These are phyloP conservation scores for Lipomyces kockii DNA, from an alignment of 805 yeast genomes.

Conservation along the genomic window DNA sequence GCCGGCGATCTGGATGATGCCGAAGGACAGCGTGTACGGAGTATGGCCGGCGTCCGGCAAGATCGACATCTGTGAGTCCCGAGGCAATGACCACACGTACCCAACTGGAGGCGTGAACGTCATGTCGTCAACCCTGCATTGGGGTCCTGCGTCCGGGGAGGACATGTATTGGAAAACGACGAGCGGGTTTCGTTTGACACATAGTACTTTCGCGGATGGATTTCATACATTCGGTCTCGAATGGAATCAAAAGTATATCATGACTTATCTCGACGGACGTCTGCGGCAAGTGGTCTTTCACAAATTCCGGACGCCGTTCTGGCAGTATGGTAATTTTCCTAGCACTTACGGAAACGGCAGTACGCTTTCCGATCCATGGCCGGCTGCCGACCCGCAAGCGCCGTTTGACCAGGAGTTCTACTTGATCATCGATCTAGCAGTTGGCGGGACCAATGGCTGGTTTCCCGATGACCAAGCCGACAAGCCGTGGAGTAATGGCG, in stretches of 20 bases:
- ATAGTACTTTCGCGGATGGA: conserved; percentile 18
- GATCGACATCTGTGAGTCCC: conserved; percentile 31
- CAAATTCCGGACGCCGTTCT: conserved; percentile 21
- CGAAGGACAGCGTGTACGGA: conserved; percentile 24
- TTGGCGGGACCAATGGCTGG: conserved; percentile 33
- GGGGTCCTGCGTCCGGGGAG: conserved; percentile 25
- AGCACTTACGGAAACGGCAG: conserved; percentile 27
- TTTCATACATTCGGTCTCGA: conserved; percentile 33
- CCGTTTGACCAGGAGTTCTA: conserved; percentile 35
- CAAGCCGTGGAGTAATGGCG: conserved; percentile 32
- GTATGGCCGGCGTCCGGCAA: conserved; percentile 35
- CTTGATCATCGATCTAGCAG: conserved; percentile 32
- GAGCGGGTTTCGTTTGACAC: conserved; percentile 8
- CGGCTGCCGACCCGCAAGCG: conserved; percentile 16
- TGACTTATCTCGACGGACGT: conserved; percentile 31
- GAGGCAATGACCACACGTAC: conserved; percentile 31
- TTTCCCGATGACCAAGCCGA: conserved; percentile 25
- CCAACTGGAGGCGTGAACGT: conserved; percentile 24
- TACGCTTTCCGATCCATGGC: conserved; percentile 29
- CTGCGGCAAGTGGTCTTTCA: conserved; percentile 30
- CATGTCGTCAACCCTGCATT: conserved; percentile 32
- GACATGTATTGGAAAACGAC: conserved; percentile 24
- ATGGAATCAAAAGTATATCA: conserved; percentile 31
- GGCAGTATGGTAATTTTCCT: conserved; percentile 22
- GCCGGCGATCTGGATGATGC: conserved; percentile 37